Conservation (phyloP, 2,329 filamentous ascomycete genomes). For the Elsinoe ampelina region DNA sequence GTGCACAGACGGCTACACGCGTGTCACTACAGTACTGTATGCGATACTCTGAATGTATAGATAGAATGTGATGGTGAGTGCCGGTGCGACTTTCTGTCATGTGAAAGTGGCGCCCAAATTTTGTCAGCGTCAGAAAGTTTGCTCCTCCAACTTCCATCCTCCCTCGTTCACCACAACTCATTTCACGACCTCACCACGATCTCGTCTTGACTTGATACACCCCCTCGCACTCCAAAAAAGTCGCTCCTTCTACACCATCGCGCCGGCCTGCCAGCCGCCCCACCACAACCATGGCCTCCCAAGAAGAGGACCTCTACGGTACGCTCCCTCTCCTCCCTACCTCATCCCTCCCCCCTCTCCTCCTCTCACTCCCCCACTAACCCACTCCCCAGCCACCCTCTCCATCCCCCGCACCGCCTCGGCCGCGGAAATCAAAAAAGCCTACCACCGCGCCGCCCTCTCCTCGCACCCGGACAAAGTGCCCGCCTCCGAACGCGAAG, state of each 20-base stretch:
- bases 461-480: slow-evolving; percentile 94
- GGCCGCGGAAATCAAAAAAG: slow-evolving; percentile 82
- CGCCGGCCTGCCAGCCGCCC: background rate
- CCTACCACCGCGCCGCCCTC: slow-evolving; percentile 89
- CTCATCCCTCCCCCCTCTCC: background rate
- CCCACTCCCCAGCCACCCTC: slow-evolving; percentile 57
- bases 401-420: slow-evolving; percentile 62
- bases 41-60: no score
- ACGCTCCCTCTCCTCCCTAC: slow-evolving; percentile 13
- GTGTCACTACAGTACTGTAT: no score
- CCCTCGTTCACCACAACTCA: background rate
- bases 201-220: background rate
- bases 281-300: slow-evolving; percentile 24
- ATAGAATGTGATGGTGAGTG: background rate
- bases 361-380: slow-evolving; percentile 22
- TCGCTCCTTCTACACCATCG: no score
- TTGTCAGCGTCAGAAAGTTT: slow-evolving; percentile 8
- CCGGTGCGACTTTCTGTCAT: background rate
- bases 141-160: background rate
- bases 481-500: slow-evolving; percentile 70
- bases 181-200: background rate
- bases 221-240: background rate
- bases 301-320: slow-evolving; percentile 53
- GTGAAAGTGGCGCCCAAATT: background rate
- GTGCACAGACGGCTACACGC: no score